phyloP scores from a whole-genome alignment of 768 basidiomycete genomes.

The Terana coerulea region DNA sequence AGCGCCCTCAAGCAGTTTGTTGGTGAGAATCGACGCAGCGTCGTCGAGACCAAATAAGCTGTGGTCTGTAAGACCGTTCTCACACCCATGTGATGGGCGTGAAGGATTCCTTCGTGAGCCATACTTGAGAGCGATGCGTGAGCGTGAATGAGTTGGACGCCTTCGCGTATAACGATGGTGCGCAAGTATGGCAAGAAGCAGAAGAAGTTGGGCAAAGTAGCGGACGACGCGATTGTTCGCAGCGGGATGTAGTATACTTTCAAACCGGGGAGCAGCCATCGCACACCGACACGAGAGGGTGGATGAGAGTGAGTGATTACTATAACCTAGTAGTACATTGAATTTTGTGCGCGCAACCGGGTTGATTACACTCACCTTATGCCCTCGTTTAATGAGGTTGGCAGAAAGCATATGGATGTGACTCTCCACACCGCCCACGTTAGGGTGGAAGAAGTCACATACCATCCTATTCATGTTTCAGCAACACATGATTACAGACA shows the following conservation, averaged over 20 bases:
- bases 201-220: constrained; percentile 93
- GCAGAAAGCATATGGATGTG: constrained; percentile 93
- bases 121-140: constrained; percentile 90
- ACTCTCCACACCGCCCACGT: constrained; percentile 93
- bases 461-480: too few relatives aligned
- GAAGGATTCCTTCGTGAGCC: constrained; percentile 89
- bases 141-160: constrained; percentile 83
- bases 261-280: constrained; percentile 81
- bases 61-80: constrained; percentile 97
- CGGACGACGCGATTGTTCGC: constrained; percentile 83
- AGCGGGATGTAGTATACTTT: constrained; percentile 97
- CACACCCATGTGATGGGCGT: constrained; percentile 82
- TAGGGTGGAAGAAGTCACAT: constrained; percentile 94
- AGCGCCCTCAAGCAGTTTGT: constrained; percentile 86
- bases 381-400: constrained; percentile 75
- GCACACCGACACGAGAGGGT: constrained; percentile 81
- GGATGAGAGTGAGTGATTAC: constrained; percentile 92
- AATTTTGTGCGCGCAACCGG: background rate
- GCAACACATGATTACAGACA: too few relatives aligned
- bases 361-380: constrained; percentile 54
- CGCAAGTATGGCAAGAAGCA: constrained; percentile 90
- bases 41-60: constrained; percentile 96
- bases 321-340: constrained; percentile 62
- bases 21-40: constrained; percentile 94
- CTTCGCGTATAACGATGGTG: constrained; percentile 82